Base-by-base conservation (phyloP, 208 protist genomes). In the Trypanosomatidae sp. region DNA sequence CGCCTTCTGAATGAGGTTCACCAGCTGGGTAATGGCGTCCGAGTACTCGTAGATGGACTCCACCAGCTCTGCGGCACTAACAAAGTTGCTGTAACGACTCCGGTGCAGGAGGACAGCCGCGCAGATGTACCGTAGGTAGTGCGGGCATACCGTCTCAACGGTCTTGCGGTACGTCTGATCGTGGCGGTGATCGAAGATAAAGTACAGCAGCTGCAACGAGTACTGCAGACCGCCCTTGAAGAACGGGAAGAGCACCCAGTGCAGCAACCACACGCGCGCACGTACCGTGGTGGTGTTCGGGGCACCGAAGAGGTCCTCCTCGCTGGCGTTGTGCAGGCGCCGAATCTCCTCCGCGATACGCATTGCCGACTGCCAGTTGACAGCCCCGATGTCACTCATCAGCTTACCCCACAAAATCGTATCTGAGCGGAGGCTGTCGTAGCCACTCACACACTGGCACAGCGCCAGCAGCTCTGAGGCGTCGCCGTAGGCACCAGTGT, bases 171-270 rank as follows among this genome's bases (percentile, higher is more conserved):
- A 97, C 10, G 89, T 75, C 66, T 79, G 80, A 71, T 92, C 79
- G 68, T 74, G 82, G 69, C 83, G 83, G 67, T 86, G 78, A 75
- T 94, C 91, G 71, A 96, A 96, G 76, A 95, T 74, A 83, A 91
- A 92, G 79, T 89, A 88, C 46, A 96, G 81, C 58, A 96, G 66
- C 66, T 95, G 80, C 50, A 89, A 73, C 28, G 90, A 85, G 81
- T 93, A 91, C 79, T 94, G 88, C 62, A 74, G 83, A 58, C 89
- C 90, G 36, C 90, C 89, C 83, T 94, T 96, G 85, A 98, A 98
- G 80, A 94, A 97, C n/a, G 93, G 85, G 75, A 98, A 98, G 60
- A 98, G 88, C 22, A 93, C 86, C 92, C 92, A 96, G 80, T 98
- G 94, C 70, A 98, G 82, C 64, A 98, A 80, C 91, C 91, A 97